Percentiles rank a stretch among this genome's conserved stretches.
phyloP scores from a whole-genome alignment of 1,284 basidiomycete species.

The Leucoagaricus sp. region DNA sequence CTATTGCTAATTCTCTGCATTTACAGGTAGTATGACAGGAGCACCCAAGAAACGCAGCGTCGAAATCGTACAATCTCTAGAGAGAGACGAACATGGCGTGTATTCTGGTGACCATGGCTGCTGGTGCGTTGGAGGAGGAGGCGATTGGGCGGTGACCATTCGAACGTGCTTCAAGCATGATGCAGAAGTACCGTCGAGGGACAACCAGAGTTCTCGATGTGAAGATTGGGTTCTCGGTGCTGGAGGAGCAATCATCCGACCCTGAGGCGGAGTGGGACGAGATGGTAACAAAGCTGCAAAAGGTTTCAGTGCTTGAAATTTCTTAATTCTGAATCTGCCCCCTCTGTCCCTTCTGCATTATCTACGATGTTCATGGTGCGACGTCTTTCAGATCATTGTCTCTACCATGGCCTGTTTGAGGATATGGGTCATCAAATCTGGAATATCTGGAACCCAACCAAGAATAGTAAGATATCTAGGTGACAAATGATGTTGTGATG shows the following conservation, averaged over 20 bases:
- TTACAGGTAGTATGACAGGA: constrained; percentile 92
- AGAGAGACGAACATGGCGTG: constrained; percentile 71
- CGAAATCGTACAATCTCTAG: constrained; percentile 85
- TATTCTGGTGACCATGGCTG: constrained; percentile 98
- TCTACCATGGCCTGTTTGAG: too few relatives aligned
- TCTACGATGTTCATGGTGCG: too few relatives aligned
- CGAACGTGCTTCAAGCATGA: constrained; percentile 87
- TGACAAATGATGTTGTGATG: too few relatives aligned
- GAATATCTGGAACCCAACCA: background rate
- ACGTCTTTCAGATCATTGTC: too few relatives aligned
- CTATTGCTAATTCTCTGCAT: background rate
- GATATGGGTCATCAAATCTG: constrained; percentile 12
- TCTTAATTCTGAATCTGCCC: too few relatives aligned
- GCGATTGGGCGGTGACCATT: constrained; percentile 96
- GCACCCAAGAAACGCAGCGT: constrained; percentile 95
- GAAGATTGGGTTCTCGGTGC: constrained; percentile 84
- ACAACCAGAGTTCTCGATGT: constrained; percentile 11
- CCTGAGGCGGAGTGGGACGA: constrained; percentile 92
- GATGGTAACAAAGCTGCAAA: constrained; percentile 85
- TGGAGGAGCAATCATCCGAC: constrained; percentile 95
- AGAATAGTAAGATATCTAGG: too few relatives aligned
- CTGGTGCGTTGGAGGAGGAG: constrained; percentile 85
- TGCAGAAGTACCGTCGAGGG: too few relatives aligned
- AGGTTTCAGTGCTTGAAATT: constrained; percentile 58
- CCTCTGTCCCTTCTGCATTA: too few relatives aligned